Evolutionary conservation across 306 rosid species (phyloP).

Genomic region (Prunus mira): DNA sequence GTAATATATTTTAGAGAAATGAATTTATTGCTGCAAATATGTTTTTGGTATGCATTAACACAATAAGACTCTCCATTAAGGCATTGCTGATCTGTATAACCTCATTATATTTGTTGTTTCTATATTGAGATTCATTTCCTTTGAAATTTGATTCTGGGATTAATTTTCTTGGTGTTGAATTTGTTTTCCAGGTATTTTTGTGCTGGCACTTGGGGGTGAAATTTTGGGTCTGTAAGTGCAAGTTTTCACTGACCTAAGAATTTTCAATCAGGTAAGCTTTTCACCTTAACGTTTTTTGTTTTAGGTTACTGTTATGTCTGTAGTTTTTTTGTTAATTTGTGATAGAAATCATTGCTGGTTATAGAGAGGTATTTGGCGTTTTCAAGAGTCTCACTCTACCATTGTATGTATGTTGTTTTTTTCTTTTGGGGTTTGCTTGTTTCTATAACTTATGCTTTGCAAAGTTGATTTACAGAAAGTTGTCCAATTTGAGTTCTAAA

Average conservation of each 20-base stretch:
- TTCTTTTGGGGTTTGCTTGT: background rate
- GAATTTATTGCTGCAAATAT: slow-evolving; percentile 10
- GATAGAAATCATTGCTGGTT: slow-evolving; percentile 12
- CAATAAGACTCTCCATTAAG: background rate
- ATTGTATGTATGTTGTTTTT: background rate
- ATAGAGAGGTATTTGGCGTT: background rate
- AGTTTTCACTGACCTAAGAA: slow-evolving; percentile 15
- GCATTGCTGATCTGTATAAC: slow-evolving; percentile 15
- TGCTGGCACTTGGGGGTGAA: slow-evolving; percentile 11
- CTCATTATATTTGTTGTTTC: slow-evolving; percentile 2
- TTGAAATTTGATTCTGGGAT: slow-evolving; percentile 14
- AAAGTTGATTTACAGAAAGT: background rate
- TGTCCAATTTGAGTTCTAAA: background rate
- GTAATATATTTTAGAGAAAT: background rate
- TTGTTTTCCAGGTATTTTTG: slow-evolving; percentile 8
- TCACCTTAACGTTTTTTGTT: background rate
- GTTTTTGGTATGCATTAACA: slow-evolving; percentile 5
- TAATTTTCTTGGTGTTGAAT: background rate
- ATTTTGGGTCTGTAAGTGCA: slow-evolving; percentile 19
- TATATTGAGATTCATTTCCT: background rate
- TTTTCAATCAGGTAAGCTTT: slow-evolving; percentile 27
- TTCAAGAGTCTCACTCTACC: background rate
- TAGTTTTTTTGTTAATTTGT: background rate
- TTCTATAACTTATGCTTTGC: background rate
- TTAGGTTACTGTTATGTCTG: slow-evolving; percentile 3